Evolutionary conservation across 257 asterid genomes (phyloP).

Genomic region (Jaltomata sinuosa): DNA sequence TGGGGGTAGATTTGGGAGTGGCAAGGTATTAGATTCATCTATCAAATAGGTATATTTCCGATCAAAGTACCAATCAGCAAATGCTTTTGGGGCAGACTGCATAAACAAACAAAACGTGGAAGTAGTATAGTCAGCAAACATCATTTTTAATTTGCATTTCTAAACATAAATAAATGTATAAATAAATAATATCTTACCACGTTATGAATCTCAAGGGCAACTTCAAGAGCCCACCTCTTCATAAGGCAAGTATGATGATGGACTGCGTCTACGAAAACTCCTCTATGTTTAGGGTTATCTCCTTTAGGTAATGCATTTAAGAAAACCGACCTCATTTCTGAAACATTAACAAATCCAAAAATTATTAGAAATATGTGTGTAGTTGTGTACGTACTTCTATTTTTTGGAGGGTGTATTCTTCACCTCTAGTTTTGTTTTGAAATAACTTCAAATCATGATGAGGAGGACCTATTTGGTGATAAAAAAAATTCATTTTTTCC

Average conservation of each 20-base stretch:
- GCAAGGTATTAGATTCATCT: neutral
- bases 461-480: too few relatives aligned
- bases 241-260: neutral
- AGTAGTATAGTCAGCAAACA: neutral
- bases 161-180: neutral
- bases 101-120: neutral
- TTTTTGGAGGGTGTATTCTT: neutral
- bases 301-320: neutral
- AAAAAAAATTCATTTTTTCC: too few relatives aligned
- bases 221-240: neutral
- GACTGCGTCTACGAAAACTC: neutral
- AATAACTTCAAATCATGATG: too few relatives aligned
- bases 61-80: conserved; percentile 1
- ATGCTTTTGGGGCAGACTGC: neutral
- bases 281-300: neutral
- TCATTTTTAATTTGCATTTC: neutral
- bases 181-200: neutral
- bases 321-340: neutral
- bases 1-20: neutral
- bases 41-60: neutral
- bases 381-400: too few relatives aligned
- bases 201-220: neutral
- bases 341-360: neutral
- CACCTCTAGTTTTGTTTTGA: neutral
- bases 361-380: neutral